Conservation (phyloP, 345 rosid genomes). For the Populus ilicifolia region DNA sequence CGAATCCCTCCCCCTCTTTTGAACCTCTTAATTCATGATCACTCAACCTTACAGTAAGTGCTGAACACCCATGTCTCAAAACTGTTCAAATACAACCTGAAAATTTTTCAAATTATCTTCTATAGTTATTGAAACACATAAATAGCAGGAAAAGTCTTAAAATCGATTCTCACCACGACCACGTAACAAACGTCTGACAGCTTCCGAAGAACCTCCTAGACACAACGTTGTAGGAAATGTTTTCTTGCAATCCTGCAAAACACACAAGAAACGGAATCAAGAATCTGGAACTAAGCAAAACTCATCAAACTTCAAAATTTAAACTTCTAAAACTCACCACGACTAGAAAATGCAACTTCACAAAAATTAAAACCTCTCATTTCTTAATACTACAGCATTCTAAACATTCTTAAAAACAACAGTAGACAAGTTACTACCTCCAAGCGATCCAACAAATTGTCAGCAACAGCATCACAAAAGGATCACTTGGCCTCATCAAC, state of each 20-base stretch:
- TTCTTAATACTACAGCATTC: background rate
- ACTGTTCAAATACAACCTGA: too few relatives aligned
- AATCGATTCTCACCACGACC: constrained; percentile 64
- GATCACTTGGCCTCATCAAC: constrained; percentile 60
- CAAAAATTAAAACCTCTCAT: background rate
- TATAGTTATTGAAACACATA: background rate
- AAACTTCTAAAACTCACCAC: background rate
- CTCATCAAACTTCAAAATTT: too few relatives aligned
- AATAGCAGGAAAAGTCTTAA: background rate
- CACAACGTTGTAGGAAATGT: constrained; percentile 74
- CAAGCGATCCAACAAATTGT: constrained; percentile 81
- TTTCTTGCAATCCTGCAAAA: constrained; percentile 79
- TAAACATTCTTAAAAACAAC: background rate
- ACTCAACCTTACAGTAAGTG: too few relatives aligned
- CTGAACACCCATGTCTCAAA: background rate
- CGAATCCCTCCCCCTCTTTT: too few relatives aligned
- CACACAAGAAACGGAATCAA: background rate
- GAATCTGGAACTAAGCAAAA: background rate
- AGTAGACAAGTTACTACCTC: constrained; percentile 40
- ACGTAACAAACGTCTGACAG: constrained; percentile 47
- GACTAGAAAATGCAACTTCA: background rate
- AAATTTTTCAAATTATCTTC: too few relatives aligned
- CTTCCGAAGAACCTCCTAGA: constrained; percentile 76
- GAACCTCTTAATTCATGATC: too few relatives aligned
- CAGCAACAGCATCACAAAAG: constrained; percentile 84